Evolutionary conservation across 768 basidiomycete genomes (phyloP), one percentile per base, ranked within the genome.

Genomic region (Crassisporium funariophilum): DNA sequence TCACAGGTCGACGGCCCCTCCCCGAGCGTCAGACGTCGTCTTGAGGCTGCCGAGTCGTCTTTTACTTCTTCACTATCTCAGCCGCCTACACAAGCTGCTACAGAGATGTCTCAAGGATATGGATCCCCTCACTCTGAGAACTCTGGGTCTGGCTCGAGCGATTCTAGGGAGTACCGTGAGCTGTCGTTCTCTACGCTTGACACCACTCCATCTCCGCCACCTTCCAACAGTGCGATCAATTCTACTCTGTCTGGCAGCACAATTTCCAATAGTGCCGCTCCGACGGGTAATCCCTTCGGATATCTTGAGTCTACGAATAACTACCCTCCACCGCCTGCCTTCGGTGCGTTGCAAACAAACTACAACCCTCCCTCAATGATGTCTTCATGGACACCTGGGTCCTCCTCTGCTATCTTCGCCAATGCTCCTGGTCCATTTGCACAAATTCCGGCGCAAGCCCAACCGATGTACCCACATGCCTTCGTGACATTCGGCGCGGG

Each of bases 401-500:
- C 65, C 3, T 47, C 65, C 3, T 56, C 51, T 35, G 43, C 55
- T 16, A 41, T 51, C 53, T 55, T 74, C 57, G 49, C 66, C 38
- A 58, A 63, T 42, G 35, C 35, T 8, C 25, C 45, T 12, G 38
- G 22, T 10, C 23, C 41, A 24, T 52, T 55, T 22, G 42, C 71
- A 34, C 68, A 70, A 29, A 64, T 78, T 49, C 70, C 74, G 11
- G 69, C 74, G 2, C 77, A 79, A 16, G 75, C 78, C 4, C 76
- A 76, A 40, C 81, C 88, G 21, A 72, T 85, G 24, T 73, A 91
- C 60, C 66, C 83, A 2, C 80, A 87, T 44, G 88, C 86, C 25
- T 93, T 82, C 61, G 84, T 94, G 8, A 88, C 91, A 1, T 91
- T 95, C 55, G 91, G 91, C 16, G 84, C 92, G 4, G 93, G 93